phyloP scores from a whole-genome alignment of 2,329 filamentous ascomycete species.

The Onygenales sp. region DNA sequence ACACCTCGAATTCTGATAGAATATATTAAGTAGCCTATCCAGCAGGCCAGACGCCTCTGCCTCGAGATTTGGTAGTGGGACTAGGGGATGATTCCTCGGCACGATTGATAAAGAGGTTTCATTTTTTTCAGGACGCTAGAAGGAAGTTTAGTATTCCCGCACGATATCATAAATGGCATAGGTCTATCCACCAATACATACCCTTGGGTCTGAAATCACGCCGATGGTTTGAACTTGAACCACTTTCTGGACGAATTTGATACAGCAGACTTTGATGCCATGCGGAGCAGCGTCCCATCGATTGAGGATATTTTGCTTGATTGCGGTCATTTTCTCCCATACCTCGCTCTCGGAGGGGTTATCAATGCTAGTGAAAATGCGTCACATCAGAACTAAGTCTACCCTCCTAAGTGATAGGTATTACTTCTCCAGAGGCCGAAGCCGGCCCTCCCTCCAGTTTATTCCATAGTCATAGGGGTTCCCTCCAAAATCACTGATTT shows the following conservation, averaged over 20 bases:
- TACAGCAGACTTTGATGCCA: constrained; percentile 80
- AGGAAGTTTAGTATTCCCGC: constrained; percentile 15
- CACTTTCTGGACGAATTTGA: constrained; percentile 93
- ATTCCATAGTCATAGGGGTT: not conserved
- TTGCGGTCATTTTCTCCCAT: constrained; percentile 80
- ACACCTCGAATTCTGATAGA: constrained; percentile 81
- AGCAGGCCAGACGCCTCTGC: constrained; percentile 86
- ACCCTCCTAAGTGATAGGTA: constrained; percentile 12
- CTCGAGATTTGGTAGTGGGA: constrained; percentile 73
- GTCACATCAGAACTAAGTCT: constrained; percentile 14
- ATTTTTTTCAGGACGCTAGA: constrained; percentile 60
- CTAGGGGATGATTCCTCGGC: constrained; percentile 68
- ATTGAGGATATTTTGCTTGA: constrained; percentile 80
- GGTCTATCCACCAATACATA: constrained; percentile 38
- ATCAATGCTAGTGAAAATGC: constrained; percentile 56
- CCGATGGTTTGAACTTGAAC: constrained; percentile 88
- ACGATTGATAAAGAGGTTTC: constrained; percentile 84
- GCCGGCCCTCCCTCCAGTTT: not conserved
- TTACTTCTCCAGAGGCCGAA: not conserved
- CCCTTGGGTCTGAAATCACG: constrained; percentile 68
- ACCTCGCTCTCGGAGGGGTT: constrained; percentile 70
- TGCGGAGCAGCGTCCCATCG: constrained; percentile 75
- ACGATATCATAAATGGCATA: not conserved
- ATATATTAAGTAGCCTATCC: constrained; percentile 72
- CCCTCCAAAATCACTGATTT: constrained; percentile 10